Base-by-base conservation (phyloP, 371 early-diverging fungal genomes). In the Mucor irregularis region DNA sequence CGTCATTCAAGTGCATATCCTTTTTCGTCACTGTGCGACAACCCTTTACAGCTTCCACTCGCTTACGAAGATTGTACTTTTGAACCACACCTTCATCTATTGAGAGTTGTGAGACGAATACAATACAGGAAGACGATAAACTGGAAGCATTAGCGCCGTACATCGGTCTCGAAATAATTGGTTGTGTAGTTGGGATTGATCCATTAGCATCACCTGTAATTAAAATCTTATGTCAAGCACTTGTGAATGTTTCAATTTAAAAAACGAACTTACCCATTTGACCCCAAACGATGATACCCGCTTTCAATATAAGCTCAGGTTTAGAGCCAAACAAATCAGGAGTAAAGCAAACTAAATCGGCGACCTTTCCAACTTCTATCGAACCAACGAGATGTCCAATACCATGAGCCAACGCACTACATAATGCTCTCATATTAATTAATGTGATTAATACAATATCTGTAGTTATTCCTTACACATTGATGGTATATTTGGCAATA, bases 401-500 rank as follows among this genome's bases (percentile, higher is more conserved):
- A 43, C 97, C 97, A 58, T 92, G 92, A 2, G 93, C 88, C 28
- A 93, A 81, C 5, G 96, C 97, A 30, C 65, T 64, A 29, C 1
- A 8, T 37, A 25, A n/a, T n/a, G n/a, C n/a, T n/a, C n/a, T n/a
- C 19, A 50, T 4, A 33, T 13, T 38, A 7, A 3, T 10, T 10
- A 10, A 10, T 42, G 22, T 42, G 21, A 42, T 10, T 24, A 21
- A 21, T 4, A 11, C 7, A 2, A 21, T 11, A 11, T 24, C 42
- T 9, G 4, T 22, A 19, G 19, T 45, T 45, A n/a, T 25, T 24
- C 16, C 64, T 60, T 64, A 64, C 83, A 94, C 93, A 65, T 97
- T 95, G 68, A 95, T 92, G 7, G 97, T 97, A 67, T 97, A 97
- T 78, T 95, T 95, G 22, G 97, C 92, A 59, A 97, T 83, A 65